Conservation (phyloP, 2,329 filamentous ascomycete species). For the Colletotrichum sp. region DNA sequence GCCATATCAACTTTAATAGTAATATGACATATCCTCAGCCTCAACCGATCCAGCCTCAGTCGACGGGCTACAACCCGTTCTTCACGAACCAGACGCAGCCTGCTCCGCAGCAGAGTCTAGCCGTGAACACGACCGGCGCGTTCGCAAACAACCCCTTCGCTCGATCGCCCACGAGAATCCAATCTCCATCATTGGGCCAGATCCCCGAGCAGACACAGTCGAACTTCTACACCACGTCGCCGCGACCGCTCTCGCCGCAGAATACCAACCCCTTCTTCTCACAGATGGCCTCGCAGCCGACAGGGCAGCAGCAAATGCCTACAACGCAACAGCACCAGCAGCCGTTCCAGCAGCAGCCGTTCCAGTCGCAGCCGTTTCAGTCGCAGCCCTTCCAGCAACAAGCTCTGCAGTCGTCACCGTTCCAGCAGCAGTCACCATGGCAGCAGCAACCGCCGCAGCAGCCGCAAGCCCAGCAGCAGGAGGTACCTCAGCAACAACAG, state of each 20-base stretch:
- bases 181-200: constrained; percentile 54
- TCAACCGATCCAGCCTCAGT: constrained; percentile 38
- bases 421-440: constrained; percentile 22
- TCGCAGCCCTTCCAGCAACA: constrained; percentile 29
- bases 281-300: constrained; percentile 12
- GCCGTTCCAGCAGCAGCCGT: constrained; percentile 26
- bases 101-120: constrained; percentile 38
- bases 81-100: constrained; percentile 41
- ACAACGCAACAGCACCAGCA: constrained; percentile 22
- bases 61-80: constrained; percentile 59
- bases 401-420: constrained; percentile 30
- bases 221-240: constrained; percentile 38
- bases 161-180: constrained; percentile 55
- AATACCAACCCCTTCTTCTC: constrained; percentile 36
- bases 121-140: constrained; percentile 43
- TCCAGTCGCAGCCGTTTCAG: constrained; percentile 29
- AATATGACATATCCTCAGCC: constrained; percentile 48
- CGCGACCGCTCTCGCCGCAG: constrained; percentile 27
- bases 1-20: constrained; percentile 43
- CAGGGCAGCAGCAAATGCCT: constrained; percentile 23
- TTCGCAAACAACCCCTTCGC: constrained; percentile 54
- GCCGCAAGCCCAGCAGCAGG: constrained; percentile 33
- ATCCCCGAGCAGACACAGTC: constrained; percentile 58
- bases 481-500: constrained; percentile 46
- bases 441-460: constrained; percentile 29